Evolutionary conservation across 163 green algal species (phyloP), one percentile per base, ranked within the genome.

Genomic region (Prototheca cutis): DNA sequence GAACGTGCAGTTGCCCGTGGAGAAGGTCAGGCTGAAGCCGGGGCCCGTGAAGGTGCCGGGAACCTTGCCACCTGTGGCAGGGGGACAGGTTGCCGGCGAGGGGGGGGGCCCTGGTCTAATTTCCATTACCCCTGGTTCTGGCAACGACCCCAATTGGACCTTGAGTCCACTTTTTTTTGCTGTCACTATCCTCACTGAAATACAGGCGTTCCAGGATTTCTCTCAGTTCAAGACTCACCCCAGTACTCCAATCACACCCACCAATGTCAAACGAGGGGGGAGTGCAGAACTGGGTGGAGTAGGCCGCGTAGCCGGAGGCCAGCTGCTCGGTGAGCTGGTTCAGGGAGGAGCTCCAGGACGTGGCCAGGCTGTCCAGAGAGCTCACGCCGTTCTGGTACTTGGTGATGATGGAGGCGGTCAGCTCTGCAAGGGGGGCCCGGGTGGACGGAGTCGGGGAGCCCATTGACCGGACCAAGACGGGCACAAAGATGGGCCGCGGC

Each of bases 1-100:
- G 40, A 71, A 71, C 42, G 40, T 48, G 64, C 64, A 71, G 24
- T 27, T 42, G 58, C 64, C 64, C 24, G 62, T 49, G 51, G 32
- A 33, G 27, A 71, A 71, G 25, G 39, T 49, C 6, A 71, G 6
- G 10, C 6, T 30, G 17, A 71, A 47, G 39, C 31, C 47, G 19
- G 53, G n/a, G 52, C 64, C 64, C 1, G 28, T 24, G 23, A 71
- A 71, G 40, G 19, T 58, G 57, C 57, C 63, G 40, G 63, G 63
- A 15, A 48, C 18, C 56, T 58, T 61, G 28, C 34, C 30, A 40
- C 61, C 54, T 63, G 42, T 40, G 8, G 36, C 13, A n/a, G n/a
- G n/a, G n/a, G n/a, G n/a, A n/a, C n/a, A n/a, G n/a, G n/a, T n/a
- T n/a, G n/a, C n/a, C n/a, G n/a, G n/a, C n/a, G n/a, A n/a, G n/a